Evolutionary conservation across 192 early-diverging fungal species (phyloP).

Genomic region (Coemansia sp.): DNA sequence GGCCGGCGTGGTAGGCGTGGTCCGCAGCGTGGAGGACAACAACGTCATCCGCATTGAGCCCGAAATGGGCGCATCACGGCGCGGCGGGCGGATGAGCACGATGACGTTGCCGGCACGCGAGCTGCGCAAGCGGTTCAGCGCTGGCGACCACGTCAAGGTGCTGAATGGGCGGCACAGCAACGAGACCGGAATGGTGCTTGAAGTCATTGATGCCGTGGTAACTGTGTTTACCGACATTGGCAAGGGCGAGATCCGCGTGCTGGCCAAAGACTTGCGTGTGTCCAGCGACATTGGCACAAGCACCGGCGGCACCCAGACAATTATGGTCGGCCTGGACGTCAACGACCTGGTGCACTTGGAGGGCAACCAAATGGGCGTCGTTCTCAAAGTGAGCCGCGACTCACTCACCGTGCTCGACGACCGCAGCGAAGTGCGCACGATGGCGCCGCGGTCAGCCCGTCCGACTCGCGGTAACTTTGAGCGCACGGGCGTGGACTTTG

Average conservation of each 20-base stretch:
- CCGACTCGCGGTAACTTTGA: slow-evolving; percentile 57
- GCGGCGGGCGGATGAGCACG: slow-evolving; percentile 24
- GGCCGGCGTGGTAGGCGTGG: slow-evolving; percentile 72
- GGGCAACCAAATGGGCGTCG: slow-evolving; percentile 73
- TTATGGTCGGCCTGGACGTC: slow-evolving; percentile 74
- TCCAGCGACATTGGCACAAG: slow-evolving; percentile 70
- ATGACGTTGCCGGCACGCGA: slow-evolving; percentile 65
- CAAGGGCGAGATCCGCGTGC: slow-evolving; percentile 75
- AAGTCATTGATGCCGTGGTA: slow-evolving; percentile 75
- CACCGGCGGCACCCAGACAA: slow-evolving; percentile 15
- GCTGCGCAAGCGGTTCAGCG: slow-evolving; percentile 84
- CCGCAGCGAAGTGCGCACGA: slow-evolving; percentile 61
- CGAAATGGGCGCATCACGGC: slow-evolving; percentile 57
- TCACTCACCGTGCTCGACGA: slow-evolving; percentile 78
- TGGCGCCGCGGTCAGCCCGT: slow-evolving; percentile 69
- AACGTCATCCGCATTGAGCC: slow-evolving; percentile 72
- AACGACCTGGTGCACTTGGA: slow-evolving; percentile 86
- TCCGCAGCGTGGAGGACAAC: slow-evolving; percentile 67
- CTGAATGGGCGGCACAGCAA: slow-evolving; percentile 80
- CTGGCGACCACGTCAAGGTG: slow-evolving; percentile 94
- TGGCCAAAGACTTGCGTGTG: slow-evolving; percentile 83
- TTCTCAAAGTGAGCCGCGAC: slow-evolving; percentile 77
- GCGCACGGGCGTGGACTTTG: slow-evolving; percentile 61
- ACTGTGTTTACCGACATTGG: slow-evolving; percentile 76
- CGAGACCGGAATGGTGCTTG: slow-evolving; percentile 86